Conservation (phyloP, 1,284 basidiomycete species). For the Cryptococcus sp. region DNA sequence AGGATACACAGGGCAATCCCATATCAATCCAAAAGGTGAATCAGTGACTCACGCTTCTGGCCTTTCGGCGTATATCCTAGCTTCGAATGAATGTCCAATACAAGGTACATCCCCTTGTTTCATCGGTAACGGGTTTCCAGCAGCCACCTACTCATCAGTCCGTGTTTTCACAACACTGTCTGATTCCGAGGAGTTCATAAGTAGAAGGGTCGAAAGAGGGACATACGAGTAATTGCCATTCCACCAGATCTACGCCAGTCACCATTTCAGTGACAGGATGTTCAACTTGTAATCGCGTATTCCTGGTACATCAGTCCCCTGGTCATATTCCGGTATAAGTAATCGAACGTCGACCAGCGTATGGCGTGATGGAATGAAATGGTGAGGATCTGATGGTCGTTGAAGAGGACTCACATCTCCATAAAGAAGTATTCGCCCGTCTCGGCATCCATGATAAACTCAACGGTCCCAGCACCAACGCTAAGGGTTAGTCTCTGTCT, state of each 20-base stretch:
- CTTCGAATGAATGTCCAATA: slow-evolving; percentile 89
- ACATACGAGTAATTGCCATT: slow-evolving; percentile 82
- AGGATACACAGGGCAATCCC: no score
- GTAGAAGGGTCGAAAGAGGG: no score
- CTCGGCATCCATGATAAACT: slow-evolving; percentile 90
- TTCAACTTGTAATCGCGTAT: slow-evolving; percentile 87
- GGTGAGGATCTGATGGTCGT: no score
- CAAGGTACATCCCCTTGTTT: slow-evolving; percentile 71
- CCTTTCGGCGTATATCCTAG: slow-evolving; percentile 94
- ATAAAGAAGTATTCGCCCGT: slow-evolving; percentile 81
- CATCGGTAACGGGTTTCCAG: slow-evolving; percentile 78
- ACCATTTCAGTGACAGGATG: slow-evolving; percentile 96
- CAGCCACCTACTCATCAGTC: slow-evolving; percentile 61
- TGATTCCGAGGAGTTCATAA: no score
- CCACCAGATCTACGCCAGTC: slow-evolving; percentile 83
- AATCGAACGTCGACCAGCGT: not conserved
- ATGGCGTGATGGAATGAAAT: no score
- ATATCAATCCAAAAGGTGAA: not conserved
- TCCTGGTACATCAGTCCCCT: slow-evolving; percentile 55
- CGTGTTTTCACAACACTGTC: no score
- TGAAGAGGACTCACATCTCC: slow-evolving; percentile 68
- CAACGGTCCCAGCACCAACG: slow-evolving; percentile 85
- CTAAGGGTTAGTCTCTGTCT: slow-evolving; percentile 8
- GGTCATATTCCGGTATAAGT: not conserved
- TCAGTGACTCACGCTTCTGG: slow-evolving; percentile 58